Evolutionary conservation across 2,329 filamentous ascomycete genomes (phyloP).

Genomic region (Akanthomyces uredinophilus): DNA sequence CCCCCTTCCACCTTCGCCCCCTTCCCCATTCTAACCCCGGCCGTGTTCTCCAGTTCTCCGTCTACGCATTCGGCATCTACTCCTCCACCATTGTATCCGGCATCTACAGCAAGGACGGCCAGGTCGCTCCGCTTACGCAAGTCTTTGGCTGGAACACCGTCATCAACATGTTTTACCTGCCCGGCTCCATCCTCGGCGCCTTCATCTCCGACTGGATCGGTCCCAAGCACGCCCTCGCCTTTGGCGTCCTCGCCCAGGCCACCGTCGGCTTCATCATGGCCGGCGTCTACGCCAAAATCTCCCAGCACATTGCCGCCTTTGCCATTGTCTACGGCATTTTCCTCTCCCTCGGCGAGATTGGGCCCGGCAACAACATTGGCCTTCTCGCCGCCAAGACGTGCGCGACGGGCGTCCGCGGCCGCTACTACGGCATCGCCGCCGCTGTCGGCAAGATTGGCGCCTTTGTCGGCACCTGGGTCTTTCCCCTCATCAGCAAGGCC

Average conservation of each 20-base stretch:
- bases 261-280: conserved; percentile 86
- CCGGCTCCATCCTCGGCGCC: conserved; percentile 72
- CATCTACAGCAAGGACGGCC: conserved; percentile 48
- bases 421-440: conserved; percentile 66
- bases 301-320: conserved; percentile 40
- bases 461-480: conserved; percentile 80
- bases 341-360: conserved; percentile 46
- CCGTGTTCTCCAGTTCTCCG: conserved; percentile 52
- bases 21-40: not conserved
- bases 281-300: conserved; percentile 66
- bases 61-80: conserved; percentile 84
- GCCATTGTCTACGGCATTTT: conserved; percentile 36
- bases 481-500: conserved; percentile 64
- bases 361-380: conserved; percentile 88
- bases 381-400: conserved; percentile 81
- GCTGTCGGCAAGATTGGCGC: conserved; percentile 73
- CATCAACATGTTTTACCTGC: conserved; percentile 84
- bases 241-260: conserved; percentile 68
- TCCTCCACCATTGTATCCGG: conserved; percentile 67
- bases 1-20: not conserved
- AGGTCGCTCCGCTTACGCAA: conserved; percentile 58
- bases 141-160: conserved; percentile 85
- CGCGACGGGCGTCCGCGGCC: conserved; percentile 82
- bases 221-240: conserved; percentile 65
- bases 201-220: conserved; percentile 74